Base-by-base conservation (phyloP, 2,329 filamentous ascomycete genomes). In the Fusarium devonianum region DNA sequence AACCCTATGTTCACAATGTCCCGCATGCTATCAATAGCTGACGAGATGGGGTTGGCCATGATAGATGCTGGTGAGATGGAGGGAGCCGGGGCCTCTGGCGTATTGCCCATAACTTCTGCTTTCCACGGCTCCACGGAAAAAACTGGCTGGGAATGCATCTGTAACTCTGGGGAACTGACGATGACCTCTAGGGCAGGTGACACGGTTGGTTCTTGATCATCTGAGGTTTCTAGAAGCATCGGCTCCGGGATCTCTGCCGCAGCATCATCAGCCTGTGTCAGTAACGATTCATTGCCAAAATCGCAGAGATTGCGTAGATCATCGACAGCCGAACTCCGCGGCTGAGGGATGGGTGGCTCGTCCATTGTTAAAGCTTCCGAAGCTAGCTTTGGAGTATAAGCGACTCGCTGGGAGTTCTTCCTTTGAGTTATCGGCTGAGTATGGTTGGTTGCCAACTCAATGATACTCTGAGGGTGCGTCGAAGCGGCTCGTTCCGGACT, bases 1-100 rank as follows among this genome's bases (percentile, higher is more conserved):
- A 66, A 67, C 18, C 57, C 32, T 23, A 30, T 36, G 28, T 55
- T 53, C 18, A 65, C 56, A 29, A 67, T 45, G 18, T 54, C 47
- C 26, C 46, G 55, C 32, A 68, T 39, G 5, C 52, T 46, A 7
- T 62, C 55, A 7, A 55, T 52, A 7, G 64, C 56, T 8, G 62
- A 67, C 21, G 26, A 38, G 14, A 44, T 43, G 19, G 63, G 52
- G 10, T 54, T 52, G 19, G 48, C 42, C 63, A 66, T 66, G 29
- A 66, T 65, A 6, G 63, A 63, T 14, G 63, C 61, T 2, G 63
- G 63, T 9, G 63, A 64, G n/a, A 66, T 66, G 22, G 63, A 66
- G 17, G 58, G 58, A 11, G 58, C 49, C 9, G 58, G 55, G 11
- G 47, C 48, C 17, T 64, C 56, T 21, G 60, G 52, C 6, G 38